Percentiles rank a stretch among this genome's conserved stretches.
Conservation (phyloP, 768 basidiomycete genomes). For the Podaxis carcinomalis region DNA sequence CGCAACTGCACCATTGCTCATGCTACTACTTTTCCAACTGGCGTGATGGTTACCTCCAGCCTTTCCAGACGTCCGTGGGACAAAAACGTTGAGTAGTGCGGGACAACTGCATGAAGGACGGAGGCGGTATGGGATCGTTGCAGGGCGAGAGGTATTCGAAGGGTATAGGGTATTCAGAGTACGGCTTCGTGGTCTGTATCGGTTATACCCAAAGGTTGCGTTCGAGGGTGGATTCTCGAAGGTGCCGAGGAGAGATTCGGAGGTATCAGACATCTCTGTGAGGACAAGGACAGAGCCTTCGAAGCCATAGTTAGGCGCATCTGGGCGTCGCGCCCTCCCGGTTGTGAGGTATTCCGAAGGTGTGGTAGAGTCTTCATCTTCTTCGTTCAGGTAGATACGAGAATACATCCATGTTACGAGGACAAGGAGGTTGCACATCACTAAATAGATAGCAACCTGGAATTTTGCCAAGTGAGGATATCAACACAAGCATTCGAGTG, state of each 20-base stretch:
- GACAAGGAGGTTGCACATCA: conserved; percentile 23
- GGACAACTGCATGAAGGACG: neutral
- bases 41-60: neutral
- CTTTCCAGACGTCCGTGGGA: neutral
- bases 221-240: neutral
- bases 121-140: neutral
- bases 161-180: neutral
- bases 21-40: neutral
- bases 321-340: neutral
- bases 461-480: neutral
- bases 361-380: neutral
- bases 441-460: conserved; percentile 15
- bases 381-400: neutral
- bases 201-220: neutral
- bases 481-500: neutral
- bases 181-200: neutral
- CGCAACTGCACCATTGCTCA: neutral
- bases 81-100: neutral
- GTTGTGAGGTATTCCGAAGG: neutral
- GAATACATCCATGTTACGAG: conserved; percentile 21
- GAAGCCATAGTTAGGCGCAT: conserved; percentile 1
- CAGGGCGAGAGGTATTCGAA: neutral
- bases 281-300: conserved; percentile 4
- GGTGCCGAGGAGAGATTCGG: neutral
- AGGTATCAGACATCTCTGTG: neutral